Evolutionary conservation across 2,329 filamentous ascomycete species (phyloP), one percentile per base, ranked within the genome.

Genomic region (Neurospora sp.): DNA sequence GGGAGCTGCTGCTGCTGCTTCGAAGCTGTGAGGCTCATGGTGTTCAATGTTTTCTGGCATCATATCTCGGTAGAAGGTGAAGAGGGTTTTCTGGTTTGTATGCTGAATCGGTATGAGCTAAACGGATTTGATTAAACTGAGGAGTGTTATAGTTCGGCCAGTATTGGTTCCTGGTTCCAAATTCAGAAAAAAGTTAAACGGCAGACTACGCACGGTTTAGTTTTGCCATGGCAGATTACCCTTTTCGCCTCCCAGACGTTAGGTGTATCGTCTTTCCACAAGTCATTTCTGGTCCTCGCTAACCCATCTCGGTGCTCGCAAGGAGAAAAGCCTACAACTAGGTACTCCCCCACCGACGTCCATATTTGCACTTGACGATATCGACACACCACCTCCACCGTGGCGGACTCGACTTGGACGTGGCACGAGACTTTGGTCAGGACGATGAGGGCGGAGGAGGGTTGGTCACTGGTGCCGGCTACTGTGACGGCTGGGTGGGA

Each of bases 1-100:
- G 68, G 87, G 87, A 17, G 68, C 71, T 17, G 28, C 1, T 17
- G 28, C 1, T 17, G 52, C 52, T 62, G 13, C 15, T 0, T 82
- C 85, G 43, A 91, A 86, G 81, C 75, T 91, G 75, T 91, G 82
- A 78, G 69, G 58, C 2, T 9, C 1, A 4, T 4, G 28, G 8
- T 33, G 23, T 36, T 36, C 7, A 17, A 36, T 5, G 3, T 17
- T 58, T 36, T 3, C 8, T 10, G 52, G 15, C 46, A 28, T 52
- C 4, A n/a, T 3, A 13, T 11, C 43, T 46, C n/a, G 40, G 7
- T 11, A 23, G 43, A 23, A 58, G 33, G 13, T 1, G 2, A 28
- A 58, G n/a, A 9, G 4, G 23, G 19, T 15, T 15, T 40, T 17
- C 15, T 13, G 43, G 19, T 9, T 46, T 46, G 19, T 15, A 52